Evolutionary conservation across 352 stramenopile genomes (phyloP), one percentile per base, ranked within the genome.

Genomic region (Globisporangium orthogonon): DNA sequence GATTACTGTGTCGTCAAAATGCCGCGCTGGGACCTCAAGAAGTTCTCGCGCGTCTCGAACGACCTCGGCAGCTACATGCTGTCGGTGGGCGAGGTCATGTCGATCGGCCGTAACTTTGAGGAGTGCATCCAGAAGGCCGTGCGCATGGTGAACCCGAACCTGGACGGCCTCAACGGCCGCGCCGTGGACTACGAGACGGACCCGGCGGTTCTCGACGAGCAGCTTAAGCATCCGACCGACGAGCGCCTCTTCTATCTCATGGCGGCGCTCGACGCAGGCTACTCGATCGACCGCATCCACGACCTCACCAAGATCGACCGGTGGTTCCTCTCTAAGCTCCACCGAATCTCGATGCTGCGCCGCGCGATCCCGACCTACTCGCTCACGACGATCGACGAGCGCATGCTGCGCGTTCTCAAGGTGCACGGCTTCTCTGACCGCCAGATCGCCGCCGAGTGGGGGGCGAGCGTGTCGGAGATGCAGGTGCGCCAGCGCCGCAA

Each of bases 301-400:
- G 80, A 98, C 30, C 84, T 99, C 60, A 99, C 97, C 10, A 99
- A 99, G 73, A 99, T 99, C 71, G 97, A 99, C 73, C 96, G 88
- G 52, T 99, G 97, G 97, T 99, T 99, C 81, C 78, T 99, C 46
- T 89, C 82, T 60, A 97, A 97, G 68, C 81, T 99, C 18, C 76
- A 98, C n/a, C n/a, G n/a, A n/a, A n/a, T n/a, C n/a, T n/a, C n/a
- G n/a, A n/a, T n/a, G n/a, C n/a, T n/a, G n/a, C n/a, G n/a, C n/a
- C n/a, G n/a, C 66, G 76, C 70, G 56, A 86, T 94, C 50, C 77
- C 73, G 3, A 84, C 92, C 51, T 78, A 80, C 52, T 86, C 86
- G 46, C 73, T 75, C 59, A 79, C 83, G 50, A 75, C 73, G n/a
- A 14, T 89, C 37, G 69, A 74, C 35, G 62, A 76, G 9, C n/a